phyloP scores from a whole-genome alignment of 495 filamentous ascomycete species.

The Chaetomium cochliodes region DNA sequence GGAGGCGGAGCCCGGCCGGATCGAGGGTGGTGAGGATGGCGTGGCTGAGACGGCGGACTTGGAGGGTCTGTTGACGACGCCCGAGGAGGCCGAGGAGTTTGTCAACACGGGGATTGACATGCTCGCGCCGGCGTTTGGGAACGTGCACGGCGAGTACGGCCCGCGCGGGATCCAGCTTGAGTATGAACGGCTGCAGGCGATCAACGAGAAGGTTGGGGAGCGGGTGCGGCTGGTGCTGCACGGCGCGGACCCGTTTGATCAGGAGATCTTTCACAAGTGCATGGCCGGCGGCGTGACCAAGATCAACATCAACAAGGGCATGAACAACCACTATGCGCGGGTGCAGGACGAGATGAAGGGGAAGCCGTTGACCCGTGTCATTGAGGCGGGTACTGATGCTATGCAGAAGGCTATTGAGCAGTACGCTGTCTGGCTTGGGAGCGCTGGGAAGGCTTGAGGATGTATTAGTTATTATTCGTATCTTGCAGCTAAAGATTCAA shows the following conservation, averaged over 20 bases:
- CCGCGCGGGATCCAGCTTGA: slow-evolving; percentile 70
- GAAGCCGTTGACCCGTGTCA: slow-evolving; percentile 65
- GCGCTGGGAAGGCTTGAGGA: slow-evolving; percentile 58
- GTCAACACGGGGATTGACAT: slow-evolving; percentile 78
- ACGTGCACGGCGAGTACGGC: slow-evolving; percentile 82
- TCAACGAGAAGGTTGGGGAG: slow-evolving; percentile 61
- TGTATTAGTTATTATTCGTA: neutral
- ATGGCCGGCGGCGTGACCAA: slow-evolving; percentile 71
- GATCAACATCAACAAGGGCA: slow-evolving; percentile 79
- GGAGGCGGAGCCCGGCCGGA: slow-evolving; percentile 78
- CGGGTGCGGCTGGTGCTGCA: slow-evolving; percentile 70
- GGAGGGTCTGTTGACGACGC: slow-evolving; percentile 72
- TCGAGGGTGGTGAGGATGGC: slow-evolving; percentile 83
- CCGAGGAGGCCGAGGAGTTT: slow-evolving; percentile 74
- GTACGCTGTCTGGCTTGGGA: slow-evolving; percentile 70
- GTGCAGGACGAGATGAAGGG: slow-evolving; percentile 66
- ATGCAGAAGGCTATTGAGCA: slow-evolving; percentile 77
- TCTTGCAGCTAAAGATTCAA: neutral
- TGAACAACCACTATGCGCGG: slow-evolving; percentile 68
- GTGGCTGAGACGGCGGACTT: slow-evolving; percentile 73
- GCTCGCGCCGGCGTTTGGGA: slow-evolving; percentile 81
- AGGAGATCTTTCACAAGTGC: slow-evolving; percentile 65
- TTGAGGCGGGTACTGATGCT: slow-evolving; percentile 67
- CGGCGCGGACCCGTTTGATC: slow-evolving; percentile 72
- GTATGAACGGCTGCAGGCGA: slow-evolving; percentile 64